phyloP scores from a whole-genome alignment of 805 yeast species.

The Candida sonorensis region DNA sequence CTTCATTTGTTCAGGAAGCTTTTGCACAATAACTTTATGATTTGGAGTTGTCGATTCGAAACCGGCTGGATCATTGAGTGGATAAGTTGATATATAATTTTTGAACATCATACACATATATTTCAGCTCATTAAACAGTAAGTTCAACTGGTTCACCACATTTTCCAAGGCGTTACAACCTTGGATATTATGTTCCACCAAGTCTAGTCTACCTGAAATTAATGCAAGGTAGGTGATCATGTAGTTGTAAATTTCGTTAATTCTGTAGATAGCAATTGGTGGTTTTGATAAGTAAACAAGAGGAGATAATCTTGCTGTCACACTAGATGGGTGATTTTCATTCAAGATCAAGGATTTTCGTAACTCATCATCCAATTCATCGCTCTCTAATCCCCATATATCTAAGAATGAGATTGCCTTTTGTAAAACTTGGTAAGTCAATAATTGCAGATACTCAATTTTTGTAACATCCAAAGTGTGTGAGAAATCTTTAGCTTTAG shows the following conservation, averaged over 20 bases:
- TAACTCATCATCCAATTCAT: slow-evolving; percentile 30
- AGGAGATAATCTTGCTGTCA: slow-evolving; percentile 8
- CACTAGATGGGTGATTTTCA: too few relatives aligned
- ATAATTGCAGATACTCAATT: slow-evolving; percentile 52
- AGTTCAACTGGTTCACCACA: slow-evolving; percentile 60
- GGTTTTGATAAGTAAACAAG: slow-evolving; percentile 43
- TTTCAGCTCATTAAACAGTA: slow-evolving; percentile 52
- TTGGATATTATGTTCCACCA: slow-evolving; percentile 63
- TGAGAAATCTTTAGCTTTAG: slow-evolving; percentile 68
- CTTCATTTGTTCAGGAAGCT: slow-evolving; percentile 37
- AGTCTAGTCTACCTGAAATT: slow-evolving; percentile 69
- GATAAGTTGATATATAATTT: slow-evolving; percentile 10
- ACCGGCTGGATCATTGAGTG: slow-evolving; percentile 25
- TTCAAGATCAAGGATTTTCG: too few relatives aligned
- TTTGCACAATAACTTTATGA: slow-evolving; percentile 5
- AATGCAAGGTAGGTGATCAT: slow-evolving; percentile 56
- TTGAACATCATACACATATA: slow-evolving; percentile 18
- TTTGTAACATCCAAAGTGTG: slow-evolving; percentile 53
- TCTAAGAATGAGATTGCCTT: slow-evolving; percentile 59
- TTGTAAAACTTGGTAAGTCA: slow-evolving; percentile 61
- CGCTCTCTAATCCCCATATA: slow-evolving; percentile 66
- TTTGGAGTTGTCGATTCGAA: slow-evolving; percentile 24
- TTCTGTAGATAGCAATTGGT: slow-evolving; percentile 57
- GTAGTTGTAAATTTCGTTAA: slow-evolving; percentile 57
- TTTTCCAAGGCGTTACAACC: slow-evolving; percentile 66